A percentile compares a stretch with the other conserved stretches of the same genome.
Conservation (phyloP, 148 eudicot genomes). For the Diospyros lotus region DNA sequence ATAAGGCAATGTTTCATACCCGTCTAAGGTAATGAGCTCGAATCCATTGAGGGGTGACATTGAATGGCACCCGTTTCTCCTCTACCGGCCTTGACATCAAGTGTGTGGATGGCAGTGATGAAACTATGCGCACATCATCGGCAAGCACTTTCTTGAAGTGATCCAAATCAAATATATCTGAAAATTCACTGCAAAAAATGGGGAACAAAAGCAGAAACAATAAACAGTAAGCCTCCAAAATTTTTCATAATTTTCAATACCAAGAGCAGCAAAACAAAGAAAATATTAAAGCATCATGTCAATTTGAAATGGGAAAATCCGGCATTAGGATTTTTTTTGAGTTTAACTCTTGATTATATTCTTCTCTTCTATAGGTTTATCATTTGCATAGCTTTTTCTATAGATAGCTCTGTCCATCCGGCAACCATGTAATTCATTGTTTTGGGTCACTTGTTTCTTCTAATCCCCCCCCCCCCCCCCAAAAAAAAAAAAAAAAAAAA, state of each 20-base stretch:
- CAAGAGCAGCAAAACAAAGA: no score
- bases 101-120: slow-evolving; percentile 85
- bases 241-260: not conserved
- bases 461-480: no score
- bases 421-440: no score
- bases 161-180: slow-evolving; percentile 92
- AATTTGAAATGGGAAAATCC: no score
- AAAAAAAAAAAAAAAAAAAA: no score
- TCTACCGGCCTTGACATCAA: slow-evolving; percentile 77
- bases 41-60: slow-evolving; percentile 78
- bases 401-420: no score
- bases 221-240: slow-evolving; percentile 1
- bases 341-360: no score
- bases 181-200: slow-evolving; percentile 65
- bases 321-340: no score
- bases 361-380: no score
- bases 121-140: slow-evolving; percentile 68
- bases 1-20: slow-evolving; percentile 34
- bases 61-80: slow-evolving; percentile 68
- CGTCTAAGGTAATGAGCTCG: slow-evolving; percentile 57
- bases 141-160: slow-evolving; percentile 83
- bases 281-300: no score
- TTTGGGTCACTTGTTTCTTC: no score
- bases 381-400: no score
- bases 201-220: not conserved